These are phyloP conservation scores for Musa itinerans DNA, from an alignment of 176 grass and related monocot species.

Conservation along the genomic window DNA sequence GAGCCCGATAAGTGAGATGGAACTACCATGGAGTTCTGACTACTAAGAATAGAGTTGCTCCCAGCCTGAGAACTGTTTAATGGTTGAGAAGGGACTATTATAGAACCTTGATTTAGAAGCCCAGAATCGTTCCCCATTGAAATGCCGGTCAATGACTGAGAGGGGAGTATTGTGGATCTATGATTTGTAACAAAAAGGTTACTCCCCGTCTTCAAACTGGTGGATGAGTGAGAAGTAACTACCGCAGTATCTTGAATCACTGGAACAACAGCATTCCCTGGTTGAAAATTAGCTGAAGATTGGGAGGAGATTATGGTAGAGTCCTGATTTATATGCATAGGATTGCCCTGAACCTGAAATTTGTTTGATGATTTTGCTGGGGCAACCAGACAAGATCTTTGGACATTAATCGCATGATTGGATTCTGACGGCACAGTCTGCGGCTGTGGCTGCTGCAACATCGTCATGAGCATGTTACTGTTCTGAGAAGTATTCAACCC, in stretches of 20 bases:
- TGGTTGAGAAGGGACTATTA: slow-evolving; percentile 33
- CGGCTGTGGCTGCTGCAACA: slow-evolving; percentile 58
- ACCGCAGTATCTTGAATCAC: slow-evolving; percentile 44
- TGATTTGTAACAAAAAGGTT: not conserved
- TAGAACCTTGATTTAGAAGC: slow-evolving; percentile 34
- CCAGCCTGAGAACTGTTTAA: slow-evolving; percentile 43
- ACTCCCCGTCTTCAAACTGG: not conserved
- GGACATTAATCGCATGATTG: slow-evolving; percentile 49
- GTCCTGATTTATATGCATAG: slow-evolving; percentile 18
- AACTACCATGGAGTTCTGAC: slow-evolving; percentile 34
- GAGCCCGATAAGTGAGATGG: slow-evolving; percentile 31
- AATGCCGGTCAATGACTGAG: slow-evolving; percentile 32
- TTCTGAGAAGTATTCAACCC: slow-evolving; percentile 38
- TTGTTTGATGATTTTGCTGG: slow-evolving; percentile 53
- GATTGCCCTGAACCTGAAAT: slow-evolving; percentile 40
- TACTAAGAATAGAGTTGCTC: slow-evolving; percentile 30
- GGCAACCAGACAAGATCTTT: slow-evolving; percentile 78
- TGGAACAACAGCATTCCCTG: slow-evolving; percentile 33
- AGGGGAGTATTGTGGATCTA: slow-evolving; percentile 3
- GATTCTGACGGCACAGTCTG: slow-evolving; percentile 44
- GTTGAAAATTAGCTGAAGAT: slow-evolving; percentile 34
- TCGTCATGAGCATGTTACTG: slow-evolving; percentile 32
- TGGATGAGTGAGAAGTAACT: slow-evolving; percentile 24
- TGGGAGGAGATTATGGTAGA: slow-evolving; percentile 34
- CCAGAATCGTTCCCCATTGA: slow-evolving; percentile 32